These are phyloP conservation scores for Castanea crenata DNA, from an alignment of 306 rosid species.

Conservation along the genomic window DNA sequence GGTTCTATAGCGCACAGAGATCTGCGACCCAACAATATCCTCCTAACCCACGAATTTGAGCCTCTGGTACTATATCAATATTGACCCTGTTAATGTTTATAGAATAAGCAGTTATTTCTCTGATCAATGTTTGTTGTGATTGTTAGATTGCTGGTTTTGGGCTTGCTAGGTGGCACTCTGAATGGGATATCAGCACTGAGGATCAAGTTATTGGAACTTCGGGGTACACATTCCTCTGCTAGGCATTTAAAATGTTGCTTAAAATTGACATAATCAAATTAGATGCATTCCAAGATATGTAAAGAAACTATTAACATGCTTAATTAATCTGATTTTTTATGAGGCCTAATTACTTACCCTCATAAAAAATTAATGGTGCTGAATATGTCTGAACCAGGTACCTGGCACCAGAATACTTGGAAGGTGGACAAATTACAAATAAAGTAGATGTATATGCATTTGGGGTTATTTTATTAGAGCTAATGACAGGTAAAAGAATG, in stretches of 20 bases:
- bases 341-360: background rate
- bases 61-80: constrained; percentile 54
- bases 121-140: constrained; percentile 5
- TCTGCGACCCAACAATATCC: constrained; percentile 82
- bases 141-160: constrained; percentile 89
- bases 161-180: constrained; percentile 87
- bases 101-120: background rate
- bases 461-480: constrained; percentile 76
- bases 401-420: constrained; percentile 85
- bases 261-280: background rate
- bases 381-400: constrained; percentile 54
- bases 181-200: constrained; percentile 61
- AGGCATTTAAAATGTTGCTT: background rate
- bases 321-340: background rate
- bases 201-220: constrained; percentile 67
- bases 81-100: background rate
- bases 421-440: constrained; percentile 66
- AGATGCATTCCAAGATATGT: too few relatives aligned
- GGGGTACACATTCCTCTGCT: constrained; percentile 43
- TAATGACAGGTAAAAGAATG: constrained; percentile 68
- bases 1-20: constrained; percentile 94
- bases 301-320: background rate
- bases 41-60: constrained; percentile 88
- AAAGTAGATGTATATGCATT: constrained; percentile 92
- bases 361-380: constrained; percentile 6